Evolutionary conservation across 2,329 filamentous ascomycete genomes (phyloP).

Genomic region (Westerdykella ornata): DNA sequence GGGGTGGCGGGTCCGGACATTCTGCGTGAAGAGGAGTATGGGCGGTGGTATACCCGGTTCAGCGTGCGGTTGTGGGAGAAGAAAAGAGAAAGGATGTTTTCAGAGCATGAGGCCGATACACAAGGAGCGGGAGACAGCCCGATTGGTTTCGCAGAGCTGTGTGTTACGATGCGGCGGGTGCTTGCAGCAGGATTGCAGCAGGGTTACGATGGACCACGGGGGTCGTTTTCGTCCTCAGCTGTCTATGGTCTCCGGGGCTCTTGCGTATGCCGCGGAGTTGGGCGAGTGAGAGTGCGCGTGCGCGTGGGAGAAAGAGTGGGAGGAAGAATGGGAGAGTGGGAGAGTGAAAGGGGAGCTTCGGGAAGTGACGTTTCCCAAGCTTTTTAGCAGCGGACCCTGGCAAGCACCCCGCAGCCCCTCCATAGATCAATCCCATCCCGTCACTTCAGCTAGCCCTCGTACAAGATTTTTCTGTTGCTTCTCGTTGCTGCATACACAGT

Average conservation of each 20-base stretch:
- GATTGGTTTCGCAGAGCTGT: background rate
- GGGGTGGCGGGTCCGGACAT: conserved; percentile 33
- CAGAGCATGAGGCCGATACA: no score
- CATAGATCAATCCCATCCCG: conserved; percentile 7
- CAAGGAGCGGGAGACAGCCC: background rate
- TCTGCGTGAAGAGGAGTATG: conserved; percentile 10
- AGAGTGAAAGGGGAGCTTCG: conserved; percentile 18
- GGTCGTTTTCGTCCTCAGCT: no score
- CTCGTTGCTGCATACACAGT: conserved; percentile 2
- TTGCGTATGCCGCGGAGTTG: no score
- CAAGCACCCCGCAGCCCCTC: background rate
- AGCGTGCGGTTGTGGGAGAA: background rate
- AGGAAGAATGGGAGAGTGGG: conserved; percentile 14
- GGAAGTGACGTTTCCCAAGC: conserved; percentile 7
- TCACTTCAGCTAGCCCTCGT: conserved; percentile 21
- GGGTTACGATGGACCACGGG: no score
- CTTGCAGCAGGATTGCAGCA: no score
- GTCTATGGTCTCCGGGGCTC: no score
- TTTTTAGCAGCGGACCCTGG: conserved; percentile 12
- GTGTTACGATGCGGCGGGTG: no score
- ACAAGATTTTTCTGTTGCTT: conserved; percentile 3
- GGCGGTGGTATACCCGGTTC: conserved; percentile 5
- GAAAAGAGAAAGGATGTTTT: background rate
- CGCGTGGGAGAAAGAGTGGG: conserved; percentile 10
- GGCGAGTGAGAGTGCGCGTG: conserved; percentile 14